These are phyloP conservation scores for Tylopilus intermedius DNA, from an alignment of 768 basidiomycete species.

Conservation along the genomic window DNA sequence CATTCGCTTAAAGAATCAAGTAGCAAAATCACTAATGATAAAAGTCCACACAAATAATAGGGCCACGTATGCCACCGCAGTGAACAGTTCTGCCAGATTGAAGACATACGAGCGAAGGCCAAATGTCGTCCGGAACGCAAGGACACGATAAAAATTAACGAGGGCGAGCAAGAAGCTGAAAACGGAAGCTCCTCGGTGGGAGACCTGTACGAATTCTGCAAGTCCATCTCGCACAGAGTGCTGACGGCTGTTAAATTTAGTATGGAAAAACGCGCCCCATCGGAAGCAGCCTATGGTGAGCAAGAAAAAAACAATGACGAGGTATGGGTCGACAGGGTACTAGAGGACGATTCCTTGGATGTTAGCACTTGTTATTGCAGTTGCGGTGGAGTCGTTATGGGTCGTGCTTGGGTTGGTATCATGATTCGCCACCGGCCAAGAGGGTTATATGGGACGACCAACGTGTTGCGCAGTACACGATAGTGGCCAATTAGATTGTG, in stretches of 20 bases:
- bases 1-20: background rate
- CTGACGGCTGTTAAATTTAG: slow-evolving; percentile 12
- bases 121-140: slow-evolving; percentile 35
- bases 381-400: background rate
- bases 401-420: slow-evolving; percentile 2
- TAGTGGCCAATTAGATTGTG: background rate
- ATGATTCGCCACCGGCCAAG: background rate
- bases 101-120: slow-evolving; percentile 34
- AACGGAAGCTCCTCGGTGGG: slow-evolving; percentile 11
- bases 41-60: slow-evolving; percentile 34
- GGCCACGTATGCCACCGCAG: slow-evolving; percentile 35
- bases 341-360: slow-evolving; percentile 13
- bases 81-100: slow-evolving; percentile 39
- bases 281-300: slow-evolving; percentile 18
- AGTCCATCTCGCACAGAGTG: background rate
- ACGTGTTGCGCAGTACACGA: too few relatives aligned
- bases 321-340: slow-evolving; percentile 15
- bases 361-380: background rate
- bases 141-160: slow-evolving; percentile 31
- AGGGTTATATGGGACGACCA: slow-evolving; percentile 2
- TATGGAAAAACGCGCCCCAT: slow-evolving; percentile 11
- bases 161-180: slow-evolving; percentile 27
- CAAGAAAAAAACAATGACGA: slow-evolving; percentile 7
- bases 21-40: slow-evolving; percentile 31
- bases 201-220: background rate